Evolutionary conservation across 164 flowering plant genomes (phyloP).

Genomic region (Kalanchoe fedtschenkoi): DNA sequence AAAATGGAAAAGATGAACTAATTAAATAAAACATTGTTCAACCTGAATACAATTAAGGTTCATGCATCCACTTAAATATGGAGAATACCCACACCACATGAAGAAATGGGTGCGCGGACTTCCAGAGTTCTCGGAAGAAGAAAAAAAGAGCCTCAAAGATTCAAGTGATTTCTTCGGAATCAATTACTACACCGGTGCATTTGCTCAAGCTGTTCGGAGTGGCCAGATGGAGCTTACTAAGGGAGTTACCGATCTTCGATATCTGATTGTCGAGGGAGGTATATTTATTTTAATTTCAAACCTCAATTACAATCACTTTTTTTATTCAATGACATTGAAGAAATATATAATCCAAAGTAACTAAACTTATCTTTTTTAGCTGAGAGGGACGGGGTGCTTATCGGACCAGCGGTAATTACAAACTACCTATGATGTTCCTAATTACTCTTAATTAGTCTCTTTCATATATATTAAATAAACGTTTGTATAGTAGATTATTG

Average conservation of each 20-base stretch:
- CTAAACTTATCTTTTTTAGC: constrained; percentile 10
- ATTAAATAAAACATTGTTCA: background rate
- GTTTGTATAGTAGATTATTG: too few relatives aligned
- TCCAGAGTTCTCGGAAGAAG: constrained; percentile 15
- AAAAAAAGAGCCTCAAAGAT: constrained; percentile 10
- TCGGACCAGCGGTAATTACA: constrained; percentile 15
- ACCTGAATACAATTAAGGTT: constrained; percentile 11
- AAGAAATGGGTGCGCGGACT: constrained; percentile 10
- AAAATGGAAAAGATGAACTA: background rate
- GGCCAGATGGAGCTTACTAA: background rate
- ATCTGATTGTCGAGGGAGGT: background rate
- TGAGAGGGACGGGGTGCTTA: constrained; percentile 15
- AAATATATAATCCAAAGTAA: background rate
- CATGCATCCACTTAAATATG: constrained; percentile 16
- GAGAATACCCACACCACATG: constrained; percentile 18
- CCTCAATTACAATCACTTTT: background rate
- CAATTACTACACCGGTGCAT: constrained; percentile 19
- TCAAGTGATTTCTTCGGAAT: constrained; percentile 26
- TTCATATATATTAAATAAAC: background rate
- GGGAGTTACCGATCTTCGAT: background rate
- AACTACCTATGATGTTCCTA: background rate
- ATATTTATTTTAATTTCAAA: background rate
- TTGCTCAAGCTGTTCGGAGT: background rate
- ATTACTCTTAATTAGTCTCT: background rate
- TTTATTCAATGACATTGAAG: background rate